These are phyloP conservation scores for Pestalotiopsis sp. DNA, from an alignment of 2,329 filamentous ascomycete species.

Conservation along the genomic window DNA sequence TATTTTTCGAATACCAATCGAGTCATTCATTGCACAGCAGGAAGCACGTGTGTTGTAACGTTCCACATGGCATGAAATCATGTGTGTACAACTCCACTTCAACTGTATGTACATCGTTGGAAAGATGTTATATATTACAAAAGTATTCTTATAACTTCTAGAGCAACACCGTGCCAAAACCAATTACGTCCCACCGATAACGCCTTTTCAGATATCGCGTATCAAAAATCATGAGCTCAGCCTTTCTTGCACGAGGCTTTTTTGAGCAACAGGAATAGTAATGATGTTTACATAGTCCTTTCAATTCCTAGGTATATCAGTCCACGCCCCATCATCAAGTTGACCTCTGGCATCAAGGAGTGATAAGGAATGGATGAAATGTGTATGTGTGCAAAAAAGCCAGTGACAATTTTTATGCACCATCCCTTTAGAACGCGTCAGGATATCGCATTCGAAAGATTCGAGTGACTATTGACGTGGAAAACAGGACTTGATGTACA, in stretches of 20 bases:
- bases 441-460: conserved; percentile 10
- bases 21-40: not conserved
- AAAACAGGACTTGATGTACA: conserved; percentile 1
- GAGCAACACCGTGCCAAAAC: not conserved
- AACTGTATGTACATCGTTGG: not conserved
- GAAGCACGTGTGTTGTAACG: not conserved
- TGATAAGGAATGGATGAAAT: not conserved
- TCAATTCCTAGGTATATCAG: conserved; percentile 17
- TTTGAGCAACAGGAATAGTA: not conserved
- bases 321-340: not conserved
- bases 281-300: conserved; percentile 14
- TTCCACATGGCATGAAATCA: not conserved
- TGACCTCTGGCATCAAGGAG: not conserved
- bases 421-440: conserved; percentile 13
- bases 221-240: not conserved
- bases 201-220: not conserved
- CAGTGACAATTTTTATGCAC: not conserved
- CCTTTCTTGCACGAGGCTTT: not conserved
- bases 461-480: conserved; percentile 7
- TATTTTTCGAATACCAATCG: not conserved
- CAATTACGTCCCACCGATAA: not conserved
- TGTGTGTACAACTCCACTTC: too few species aligned
- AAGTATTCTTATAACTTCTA: not conserved
- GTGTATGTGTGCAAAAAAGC: not conserved
- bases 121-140: not conserved